Evolutionary conservation across 768 basidiomycete genomes (phyloP), one percentile per base, ranked within the genome.

Genomic region (Amanita thiersii): DNA sequence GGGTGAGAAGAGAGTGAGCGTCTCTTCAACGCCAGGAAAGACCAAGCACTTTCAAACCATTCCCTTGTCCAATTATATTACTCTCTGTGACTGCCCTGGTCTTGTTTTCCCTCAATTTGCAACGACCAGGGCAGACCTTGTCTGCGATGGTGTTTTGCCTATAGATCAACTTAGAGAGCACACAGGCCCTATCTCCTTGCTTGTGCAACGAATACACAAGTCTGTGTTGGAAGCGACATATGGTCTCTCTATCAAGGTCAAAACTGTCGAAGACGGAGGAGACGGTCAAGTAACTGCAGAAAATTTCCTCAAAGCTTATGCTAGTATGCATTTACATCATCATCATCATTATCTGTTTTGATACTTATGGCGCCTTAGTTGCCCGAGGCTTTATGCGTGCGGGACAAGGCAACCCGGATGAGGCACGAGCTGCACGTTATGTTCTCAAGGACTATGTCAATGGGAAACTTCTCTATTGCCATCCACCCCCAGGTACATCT

Each of bases 31-130:
- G 0, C 96, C 96, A 0, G 96, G 96, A 48, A 88, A 98, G 65
- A 99, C 96, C 10, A 99, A 99, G 57, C 94, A 99, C 62, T 97
- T 98, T 65, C 96, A 99, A 61, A 98, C 96, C 0, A 92, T 97
- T 52, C 79, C 90, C 53, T 73, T 99, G n/a, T 92, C 91, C 8
- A 77, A 84, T 12, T 69, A 78, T 2, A 83, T 98, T 30, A 69
- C 83, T 34, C 75, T 99, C 14, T 98, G 93, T 51, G 96, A 99
- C 63, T 99, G 96, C 64, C 96, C 96, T 12, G 96, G 96, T 56
- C 68, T 98, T 25, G 96, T 99, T 26, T 97, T 98, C 56, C 96
- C 96, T 4, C 96, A 99, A 54, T 99, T 98, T 61, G 88, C 96
- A 2, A 92, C 88, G 19, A 97, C 92, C 2, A 91, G 89, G 58